Base-by-base conservation (phyloP, 2,329 filamentous ascomycete species). In the Fusarium domesticum region DNA sequence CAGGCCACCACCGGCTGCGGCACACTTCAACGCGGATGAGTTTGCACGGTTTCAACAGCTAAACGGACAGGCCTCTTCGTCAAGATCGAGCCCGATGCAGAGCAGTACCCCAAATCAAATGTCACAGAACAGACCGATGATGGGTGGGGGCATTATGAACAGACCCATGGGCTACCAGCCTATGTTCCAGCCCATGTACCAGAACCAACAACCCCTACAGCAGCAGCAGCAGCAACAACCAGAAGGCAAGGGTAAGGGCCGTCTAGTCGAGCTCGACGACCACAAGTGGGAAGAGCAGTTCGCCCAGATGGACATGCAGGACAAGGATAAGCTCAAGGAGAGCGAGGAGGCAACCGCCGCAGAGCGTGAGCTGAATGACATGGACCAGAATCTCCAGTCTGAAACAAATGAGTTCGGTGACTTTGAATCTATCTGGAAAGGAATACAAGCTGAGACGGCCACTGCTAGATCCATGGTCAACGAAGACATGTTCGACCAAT, bases 221-320 rank as follows among this genome's bases (percentile, higher is more conserved):
- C 61, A 74, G 60, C 71, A 71, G 50, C 64, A 71, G 52, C 63
- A 70, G 57, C 73, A 72, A 57, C 70, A 72, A 45, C 67, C 70
- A 39, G 75, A 80, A 53, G 74, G 70, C 38, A 87, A 90, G 67
- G 88, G 87, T 47, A 97, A 97, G 66, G 91, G 87, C 31, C 95
- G 95, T 68, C 81, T 97, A 71, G 85, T 97, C 11, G 93, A 97
- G 71, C 79, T 97, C 18, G 89, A 96, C 64, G 92, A 98, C 58
- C 75, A 85, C 61, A 86, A 95, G 63, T 97, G 93, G 93, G 92
- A 97, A 69, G 89, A 90, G 59, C 90, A 97, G 67, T 98, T 98
- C 67, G 87, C 89, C 45, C 83, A 93, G 68, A 84, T 96, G 64
- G 89, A 92, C 64, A 71, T 85, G 51, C 75, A 83, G 48, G 78